Evolutionary conservation across 2,329 filamentous ascomycete species (phyloP).

Genomic region (Leptographium procerum): DNA sequence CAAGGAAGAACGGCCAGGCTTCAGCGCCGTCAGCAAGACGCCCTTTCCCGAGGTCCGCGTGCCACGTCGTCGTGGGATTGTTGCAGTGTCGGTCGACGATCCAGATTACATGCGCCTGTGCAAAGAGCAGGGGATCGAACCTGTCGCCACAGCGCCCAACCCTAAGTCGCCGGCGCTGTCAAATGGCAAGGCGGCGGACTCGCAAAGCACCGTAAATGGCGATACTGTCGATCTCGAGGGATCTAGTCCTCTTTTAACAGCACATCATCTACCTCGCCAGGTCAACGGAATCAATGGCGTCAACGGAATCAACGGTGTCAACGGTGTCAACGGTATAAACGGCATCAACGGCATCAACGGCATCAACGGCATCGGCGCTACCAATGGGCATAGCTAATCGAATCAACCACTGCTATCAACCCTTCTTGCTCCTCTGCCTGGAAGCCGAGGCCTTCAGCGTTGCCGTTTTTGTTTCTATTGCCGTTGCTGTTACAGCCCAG

Average conservation of each 20-base stretch:
- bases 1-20: conserved; percentile 36
- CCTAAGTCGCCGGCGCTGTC: conserved; percentile 30
- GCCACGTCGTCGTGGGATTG: conserved; percentile 38
- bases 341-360: background rate
- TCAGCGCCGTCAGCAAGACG: conserved; percentile 35
- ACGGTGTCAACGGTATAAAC: background rate
- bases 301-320: background rate
- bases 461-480: too few relatives aligned
- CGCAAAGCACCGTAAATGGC: background rate
- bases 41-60: conserved; percentile 45
- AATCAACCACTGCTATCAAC: too few relatives aligned
- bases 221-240: background rate
- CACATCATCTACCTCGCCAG: background rate
- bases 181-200: conserved; percentile 22
- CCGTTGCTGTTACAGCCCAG: background rate
- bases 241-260: background rate
- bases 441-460: background rate
- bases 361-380: background rate
- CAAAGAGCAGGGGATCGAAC: conserved; percentile 43
- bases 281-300: background rate
- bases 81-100: conserved; percentile 42
- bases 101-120: conserved; percentile 45
- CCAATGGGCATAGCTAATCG: background rate
- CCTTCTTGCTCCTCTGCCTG: background rate
- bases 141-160: conserved; percentile 17